These are phyloP conservation scores for Aspergillus niger DNA, from an alignment of 2,329 filamentous ascomycete genomes.

Conservation along the genomic window DNA sequence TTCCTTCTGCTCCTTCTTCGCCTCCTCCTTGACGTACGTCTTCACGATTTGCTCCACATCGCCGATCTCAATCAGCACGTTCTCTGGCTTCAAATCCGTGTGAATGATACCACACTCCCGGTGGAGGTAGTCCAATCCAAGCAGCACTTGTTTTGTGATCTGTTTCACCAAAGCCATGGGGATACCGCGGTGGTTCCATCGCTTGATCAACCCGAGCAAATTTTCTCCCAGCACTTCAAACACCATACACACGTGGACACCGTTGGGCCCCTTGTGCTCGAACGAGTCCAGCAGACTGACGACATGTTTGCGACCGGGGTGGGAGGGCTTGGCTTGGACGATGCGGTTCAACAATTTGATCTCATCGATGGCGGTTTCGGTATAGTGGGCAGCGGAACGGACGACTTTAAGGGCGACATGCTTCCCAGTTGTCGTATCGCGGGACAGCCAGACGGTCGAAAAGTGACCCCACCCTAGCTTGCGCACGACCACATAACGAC, in stretches of 20 bases:
- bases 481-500: slow-evolving; percentile 91
- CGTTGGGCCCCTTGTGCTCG: slow-evolving; percentile 95
- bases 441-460: slow-evolving; percentile 86
- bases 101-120: slow-evolving; percentile 99
- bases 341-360: slow-evolving; percentile 98
- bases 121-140: slow-evolving; percentile 94
- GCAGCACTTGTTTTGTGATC: slow-evolving; percentile 95
- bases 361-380: slow-evolving; percentile 97
- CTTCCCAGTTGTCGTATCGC: slow-evolving; percentile 85
- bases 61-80: slow-evolving; percentile 97
- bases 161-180: slow-evolving; percentile 97
- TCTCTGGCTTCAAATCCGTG: slow-evolving; percentile 95
- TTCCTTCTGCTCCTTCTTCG: slow-evolving; percentile 72
- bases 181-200: slow-evolving; percentile 96
- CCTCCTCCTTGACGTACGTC: slow-evolving; percentile 79
- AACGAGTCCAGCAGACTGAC: slow-evolving; percentile 96
- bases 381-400: slow-evolving; percentile 95
- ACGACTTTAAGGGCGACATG: slow-evolving; percentile 98
- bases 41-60: slow-evolving; percentile 99
- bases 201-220: slow-evolving; percentile 90
- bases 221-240: slow-evolving; percentile 98
- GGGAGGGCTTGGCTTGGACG: slow-evolving; percentile 89
- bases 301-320: slow-evolving; percentile 91
- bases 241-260: slow-evolving; percentile 97
- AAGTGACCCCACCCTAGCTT: slow-evolving; percentile 99